Percentiles rank a stretch among this genome's conserved stretches.
These are phyloP conservation scores for Hyparrhenia diplandra DNA, from an alignment of 176 grass and related monocot species.

Conservation along the genomic window DNA sequence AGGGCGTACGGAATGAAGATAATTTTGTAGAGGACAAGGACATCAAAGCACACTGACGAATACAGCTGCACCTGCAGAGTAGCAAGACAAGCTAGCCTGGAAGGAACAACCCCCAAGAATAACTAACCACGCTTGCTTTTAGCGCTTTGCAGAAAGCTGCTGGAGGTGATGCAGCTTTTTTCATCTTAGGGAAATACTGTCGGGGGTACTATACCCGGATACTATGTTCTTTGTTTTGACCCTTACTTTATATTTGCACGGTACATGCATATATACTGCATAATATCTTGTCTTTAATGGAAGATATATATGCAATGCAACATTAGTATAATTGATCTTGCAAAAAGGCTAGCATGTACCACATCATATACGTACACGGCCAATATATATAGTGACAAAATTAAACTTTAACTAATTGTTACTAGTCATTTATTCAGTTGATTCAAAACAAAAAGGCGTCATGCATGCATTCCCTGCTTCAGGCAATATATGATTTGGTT, in stretches of 20 bases:
- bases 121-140: constrained; percentile 51
- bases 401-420: neutral
- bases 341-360: neutral
- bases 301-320: neutral
- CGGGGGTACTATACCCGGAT: constrained; percentile 4
- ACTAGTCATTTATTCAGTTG: neutral
- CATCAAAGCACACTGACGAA: constrained; percentile 19
- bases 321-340: neutral
- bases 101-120: constrained; percentile 39
- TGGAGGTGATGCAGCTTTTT: constrained; percentile 32
- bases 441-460: neutral
- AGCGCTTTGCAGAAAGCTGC: constrained; percentile 37
- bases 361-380: no score
- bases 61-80: neutral
- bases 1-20: neutral
- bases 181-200: constrained; percentile 48
- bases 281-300: neutral
- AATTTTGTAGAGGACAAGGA: constrained; percentile 16
- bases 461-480: neutral
- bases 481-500: constrained; percentile 10
- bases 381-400: neutral
- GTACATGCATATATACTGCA: neutral
- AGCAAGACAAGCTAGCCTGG: constrained; percentile 8
- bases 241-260: neutral
- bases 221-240: neutral